Conservation (phyloP, 768 basidiomycete genomes). For the Asterophora parasitica region DNA sequence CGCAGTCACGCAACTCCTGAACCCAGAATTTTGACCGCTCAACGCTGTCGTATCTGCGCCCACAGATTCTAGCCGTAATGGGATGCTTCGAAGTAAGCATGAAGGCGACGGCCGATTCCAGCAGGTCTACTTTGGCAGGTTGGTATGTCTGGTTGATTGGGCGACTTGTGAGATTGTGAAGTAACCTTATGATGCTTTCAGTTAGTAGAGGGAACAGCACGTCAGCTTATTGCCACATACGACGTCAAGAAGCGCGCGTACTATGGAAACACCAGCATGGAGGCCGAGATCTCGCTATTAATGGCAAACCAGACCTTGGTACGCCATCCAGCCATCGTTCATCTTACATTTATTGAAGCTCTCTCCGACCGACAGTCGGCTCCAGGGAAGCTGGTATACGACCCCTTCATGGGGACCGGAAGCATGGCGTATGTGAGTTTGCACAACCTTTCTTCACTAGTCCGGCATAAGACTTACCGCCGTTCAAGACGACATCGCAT, state of each 20-base stretch:
- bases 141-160: constrained; percentile 51
- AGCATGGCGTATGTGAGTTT: constrained; percentile 78
- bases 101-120: constrained; percentile 66
- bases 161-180: neutral
- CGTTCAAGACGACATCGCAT: constrained; percentile 67
- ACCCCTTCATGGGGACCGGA: constrained; percentile 93
- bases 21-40: neutral
- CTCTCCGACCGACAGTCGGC: constrained; percentile 48
- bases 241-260: constrained; percentile 88
- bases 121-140: constrained; percentile 79
- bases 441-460: neutral
- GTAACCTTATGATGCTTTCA: constrained; percentile 7
- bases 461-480: neutral
- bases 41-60: neutral
- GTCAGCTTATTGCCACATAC: constrained; percentile 62
- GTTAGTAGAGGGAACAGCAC: constrained; percentile 63
- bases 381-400: constrained; percentile 89
- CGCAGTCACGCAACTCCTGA: constrained; percentile 20
- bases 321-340: constrained; percentile 12
- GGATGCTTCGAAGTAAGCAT: constrained; percentile 39
- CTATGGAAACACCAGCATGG: constrained; percentile 98
- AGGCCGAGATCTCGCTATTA: constrained; percentile 87
- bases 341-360: neutral
- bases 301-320: constrained; percentile 97
- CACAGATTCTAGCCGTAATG: constrained; percentile 47